Base-by-base conservation (phyloP, 495 filamentous ascomycete genomes). In the Trichoderma orchidacearum region DNA sequence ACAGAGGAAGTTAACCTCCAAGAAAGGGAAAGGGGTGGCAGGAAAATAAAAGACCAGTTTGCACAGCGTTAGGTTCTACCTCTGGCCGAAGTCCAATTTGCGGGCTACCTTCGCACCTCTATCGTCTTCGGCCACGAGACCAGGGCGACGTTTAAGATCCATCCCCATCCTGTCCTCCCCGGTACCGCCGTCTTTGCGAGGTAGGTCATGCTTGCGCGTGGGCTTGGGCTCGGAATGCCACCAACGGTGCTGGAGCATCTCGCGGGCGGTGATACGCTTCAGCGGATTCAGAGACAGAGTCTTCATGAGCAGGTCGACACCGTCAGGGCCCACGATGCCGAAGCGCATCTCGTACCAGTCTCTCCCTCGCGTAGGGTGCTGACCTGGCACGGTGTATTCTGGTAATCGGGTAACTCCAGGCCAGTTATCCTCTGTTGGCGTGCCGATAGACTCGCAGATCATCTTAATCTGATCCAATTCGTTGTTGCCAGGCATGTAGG, bases 351-450 rank as follows among this genome's bases (percentile, higher is more conserved):
- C 70, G 68, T 85, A 95, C 57, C 85, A 80, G 9, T 88, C 83
- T 55, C 78, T 77, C 13, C 82, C 81, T 54, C 78, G 76, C 12
- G 90, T 64, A 12, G 90, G 87, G 27, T 76, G 64, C 7, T 82
- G 74, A 54, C 82, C 81, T 8, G 80, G 73, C 7, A 86, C 73
- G 0, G 80, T 77, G 64, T 90, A 98, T 55, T 83, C 83, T n/a
- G 83, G 82, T 21, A 99, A 72, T 60, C 79, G 80, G 2, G 84
- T 83, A 3, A 97, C 93, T 9, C 92, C 93, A 0, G 93, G 90
- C 94, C 94, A 99, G 64, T 90, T 91, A 5, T 89, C 86, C 66
- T 99, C 94, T 1, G 84, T 91, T 4, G 93, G 93, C 0, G 90
- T 95, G 23, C 94, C 94, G 59, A 97, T 82, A 7, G 83, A 82